These are phyloP conservation scores for Penicillium desertorum DNA, from an alignment of 495 filamentous ascomycete genomes.

Conservation along the genomic window DNA sequence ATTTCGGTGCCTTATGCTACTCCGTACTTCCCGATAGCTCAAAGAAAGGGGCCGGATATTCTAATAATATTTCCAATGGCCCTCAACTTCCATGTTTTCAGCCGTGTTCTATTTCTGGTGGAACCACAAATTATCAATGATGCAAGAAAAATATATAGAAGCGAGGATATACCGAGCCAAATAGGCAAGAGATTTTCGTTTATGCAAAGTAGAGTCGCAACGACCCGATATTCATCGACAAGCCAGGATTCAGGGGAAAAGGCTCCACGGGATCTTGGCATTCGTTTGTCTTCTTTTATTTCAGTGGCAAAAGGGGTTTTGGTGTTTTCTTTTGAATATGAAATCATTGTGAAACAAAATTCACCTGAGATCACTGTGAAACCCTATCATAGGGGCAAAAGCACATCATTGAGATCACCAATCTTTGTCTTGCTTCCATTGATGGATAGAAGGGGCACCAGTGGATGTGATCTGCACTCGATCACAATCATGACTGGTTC, in stretches of 20 bases:
- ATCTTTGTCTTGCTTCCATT: background rate
- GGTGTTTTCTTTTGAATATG: background rate
- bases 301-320: background rate
- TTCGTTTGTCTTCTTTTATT: conserved; percentile 2
- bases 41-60: background rate
- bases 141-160: background rate
- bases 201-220: background rate
- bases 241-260: conserved; percentile 9
- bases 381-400: background rate
- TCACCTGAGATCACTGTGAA: background rate
- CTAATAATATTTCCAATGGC: background rate
- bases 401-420: background rate
- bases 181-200: conserved; percentile 9
- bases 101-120: conserved; percentile 2
- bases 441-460: background rate
- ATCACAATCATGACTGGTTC: conserved; percentile 2
- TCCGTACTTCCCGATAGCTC: background rate
- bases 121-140: conserved; percentile 4
- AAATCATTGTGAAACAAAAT: background rate
- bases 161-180: conserved; percentile 2
- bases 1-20: background rate
- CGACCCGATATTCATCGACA: background rate
- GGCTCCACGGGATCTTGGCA: conserved; percentile 10
- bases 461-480: conserved; percentile 12
- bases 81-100: too few relatives aligned